Percentiles rank a stretch among this genome's conserved stretches.
Conservation (phyloP, 2,329 filamentous ascomycete species). For the Monosporascus sp. region DNA sequence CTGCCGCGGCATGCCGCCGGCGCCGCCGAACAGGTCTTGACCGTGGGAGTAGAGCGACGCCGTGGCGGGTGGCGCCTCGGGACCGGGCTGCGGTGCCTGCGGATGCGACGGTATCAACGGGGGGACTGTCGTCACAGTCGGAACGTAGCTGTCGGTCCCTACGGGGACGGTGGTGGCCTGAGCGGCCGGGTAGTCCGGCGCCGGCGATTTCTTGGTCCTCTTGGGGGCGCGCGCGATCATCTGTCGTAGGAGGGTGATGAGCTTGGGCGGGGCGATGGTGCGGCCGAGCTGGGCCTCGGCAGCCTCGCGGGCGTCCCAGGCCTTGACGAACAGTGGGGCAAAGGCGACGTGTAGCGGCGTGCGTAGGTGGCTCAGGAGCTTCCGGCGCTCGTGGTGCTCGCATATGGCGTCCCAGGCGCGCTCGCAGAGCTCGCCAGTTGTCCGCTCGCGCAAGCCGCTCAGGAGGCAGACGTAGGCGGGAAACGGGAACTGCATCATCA, state of each 20-base stretch:
- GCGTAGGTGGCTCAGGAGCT: slow-evolving; percentile 42
- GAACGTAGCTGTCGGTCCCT: slow-evolving; percentile 12
- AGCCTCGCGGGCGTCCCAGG: slow-evolving; percentile 53
- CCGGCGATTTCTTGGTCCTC: slow-evolving; percentile 23
- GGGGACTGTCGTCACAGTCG: neutral
- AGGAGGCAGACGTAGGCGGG: slow-evolving; percentile 57
- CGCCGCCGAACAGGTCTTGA: slow-evolving; percentile 17
- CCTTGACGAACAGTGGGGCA: slow-evolving; percentile 52
- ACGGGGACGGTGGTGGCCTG: slow-evolving; percentile 22
- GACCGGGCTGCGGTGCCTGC: slow-evolving; percentile 1
- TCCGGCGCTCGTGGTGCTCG: slow-evolving; percentile 48
- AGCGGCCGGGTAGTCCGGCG: slow-evolving; percentile 10
- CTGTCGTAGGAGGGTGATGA: slow-evolving; percentile 44
- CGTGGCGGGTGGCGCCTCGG: slow-evolving; percentile 5
- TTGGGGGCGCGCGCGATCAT: slow-evolving; percentile 29
- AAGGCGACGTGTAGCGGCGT: slow-evolving; percentile 55
- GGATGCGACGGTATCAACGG: slow-evolving; percentile 7
- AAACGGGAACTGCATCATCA: slow-evolving; percentile 53
- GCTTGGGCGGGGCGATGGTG: slow-evolving; percentile 35
- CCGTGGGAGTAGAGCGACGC: slow-evolving; percentile 14
- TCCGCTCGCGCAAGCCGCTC: slow-evolving; percentile 47
- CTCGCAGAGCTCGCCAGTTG: slow-evolving; percentile 50
- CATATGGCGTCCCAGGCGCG: slow-evolving; percentile 53
- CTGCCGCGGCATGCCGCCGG: slow-evolving; percentile 20
- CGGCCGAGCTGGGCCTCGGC: slow-evolving; percentile 40